Conservation (phyloP, 306 rosid species). For the Vigna trinervia region DNA sequence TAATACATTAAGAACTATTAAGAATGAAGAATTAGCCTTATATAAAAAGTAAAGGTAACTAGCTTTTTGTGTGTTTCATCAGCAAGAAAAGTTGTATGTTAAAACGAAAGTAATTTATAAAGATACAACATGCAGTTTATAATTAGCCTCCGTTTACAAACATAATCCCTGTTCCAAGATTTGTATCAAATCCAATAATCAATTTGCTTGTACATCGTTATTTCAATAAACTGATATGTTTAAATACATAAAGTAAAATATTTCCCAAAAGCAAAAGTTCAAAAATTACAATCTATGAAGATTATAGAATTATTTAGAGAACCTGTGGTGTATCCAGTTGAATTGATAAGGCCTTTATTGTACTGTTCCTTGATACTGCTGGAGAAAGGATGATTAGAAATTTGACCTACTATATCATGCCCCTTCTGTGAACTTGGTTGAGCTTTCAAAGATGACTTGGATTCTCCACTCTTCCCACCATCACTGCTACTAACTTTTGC, state of each 20-base stretch:
- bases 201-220: not conserved
- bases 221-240: not conserved
- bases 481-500: not conserved
- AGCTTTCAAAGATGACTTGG: not conserved
- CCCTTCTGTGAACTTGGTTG: not conserved
- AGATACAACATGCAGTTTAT: no score
- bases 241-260: not conserved
- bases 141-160: no score
- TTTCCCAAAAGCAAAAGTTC: not conserved
- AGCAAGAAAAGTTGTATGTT: no score
- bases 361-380: slow-evolving; percentile 23
- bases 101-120: no score
- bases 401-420: not conserved
- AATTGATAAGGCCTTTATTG: slow-evolving; percentile 43
- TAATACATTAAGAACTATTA: no score
- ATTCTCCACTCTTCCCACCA: slow-evolving; percentile 6
- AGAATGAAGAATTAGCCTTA: no score
- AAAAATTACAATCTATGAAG: slow-evolving; percentile 39
- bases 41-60: no score
- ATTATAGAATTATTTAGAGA: slow-evolving; percentile 41
- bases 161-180: no score
- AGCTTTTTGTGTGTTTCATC: no score
- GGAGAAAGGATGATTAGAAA: slow-evolving; percentile 16
- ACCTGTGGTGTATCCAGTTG: slow-evolving; percentile 43
- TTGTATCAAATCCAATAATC: no score